These are phyloP conservation scores for Platanthera guangdongensis DNA, from an alignment of 106 monocot genomes.

Conservation along the genomic window DNA sequence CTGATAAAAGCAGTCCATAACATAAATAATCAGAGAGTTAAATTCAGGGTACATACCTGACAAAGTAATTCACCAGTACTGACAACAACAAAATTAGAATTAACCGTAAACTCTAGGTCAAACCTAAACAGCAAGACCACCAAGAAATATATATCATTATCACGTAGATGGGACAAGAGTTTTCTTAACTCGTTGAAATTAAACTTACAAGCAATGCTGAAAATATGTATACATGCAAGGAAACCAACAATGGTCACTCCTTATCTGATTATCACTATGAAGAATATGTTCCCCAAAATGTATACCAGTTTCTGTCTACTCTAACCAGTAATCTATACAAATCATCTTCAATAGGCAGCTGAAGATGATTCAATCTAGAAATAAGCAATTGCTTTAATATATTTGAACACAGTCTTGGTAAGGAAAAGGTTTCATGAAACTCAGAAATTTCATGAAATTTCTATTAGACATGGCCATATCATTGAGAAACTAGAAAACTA, in stretches of 20 bases:
- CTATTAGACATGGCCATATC: no score
- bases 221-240: conserved; percentile 63
- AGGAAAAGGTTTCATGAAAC: no score
- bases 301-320: conserved; percentile 49
- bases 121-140: conserved; percentile 41
- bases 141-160: conserved; percentile 4
- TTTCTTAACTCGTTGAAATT: background rate
- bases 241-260: conserved; percentile 86
- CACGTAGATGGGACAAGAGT: background rate
- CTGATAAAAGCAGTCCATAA: background rate
- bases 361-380: no score
- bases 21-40: background rate
- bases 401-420: no score
- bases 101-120: conserved; percentile 90
- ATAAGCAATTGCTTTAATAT: no score
- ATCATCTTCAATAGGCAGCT: conserved; percentile 63
- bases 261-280: conserved; percentile 72
- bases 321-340: conserved; percentile 64
- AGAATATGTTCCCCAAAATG: conserved; percentile 58
- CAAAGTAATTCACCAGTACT: conserved; percentile 86
- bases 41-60: conserved; percentile 47
- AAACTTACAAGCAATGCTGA: conserved; percentile 67
- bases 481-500: no score
- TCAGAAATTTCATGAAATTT: no score
- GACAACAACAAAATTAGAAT: conserved; percentile 69